Evolutionary conservation across 768 basidiomycete species (phyloP), one percentile per base, ranked within the genome.

Genomic region (Lyophyllum decastes): DNA sequence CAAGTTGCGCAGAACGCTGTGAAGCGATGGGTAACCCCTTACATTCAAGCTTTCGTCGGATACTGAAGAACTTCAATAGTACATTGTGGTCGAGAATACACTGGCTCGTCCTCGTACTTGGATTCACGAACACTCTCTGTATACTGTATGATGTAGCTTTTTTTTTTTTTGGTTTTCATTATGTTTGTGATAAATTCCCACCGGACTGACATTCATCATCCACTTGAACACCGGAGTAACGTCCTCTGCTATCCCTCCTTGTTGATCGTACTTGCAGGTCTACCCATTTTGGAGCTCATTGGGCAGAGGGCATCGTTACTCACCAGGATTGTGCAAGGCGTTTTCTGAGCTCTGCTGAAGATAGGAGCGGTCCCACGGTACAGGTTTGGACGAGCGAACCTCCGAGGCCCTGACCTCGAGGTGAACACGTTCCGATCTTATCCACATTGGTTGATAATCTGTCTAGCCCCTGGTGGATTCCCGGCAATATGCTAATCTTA

Each of bases 351-450:
- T 38, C 35, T 38, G 17, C 46, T 27, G 14, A 14, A 47, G 46
- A 10, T 27, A 19, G 45, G 49, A 30, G 5, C 22, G 19, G n/a
- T 54, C 44, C 55, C 64, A 67, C 66, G 66, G 26, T 60, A 46
- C 61, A 55, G 44, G 49, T 53, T 61, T 63, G 61, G 63, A 47
- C n/a, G 47, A 57, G 47, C 53, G 27, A 55, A 57, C 56, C 53
- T 58, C 58, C 58, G 64, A 62, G 59, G 61, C 52, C 43, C 59
- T 49, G 38, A 73, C 76, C 78, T 76, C 70, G 76, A 76, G 79
- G 78, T 66, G 60, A 62, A 69, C 79, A 80, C 79, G 79, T 77
- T 80, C 70, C 76, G 76, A 78, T 79, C 74, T 74, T 72, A 70
- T 73, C 72, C 74, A 64, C 38, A 64, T 59, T 65, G 59, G 64